A percentile compares a stretch with the other conserved stretches of the same genome.
phyloP scores from a whole-genome alignment of 164 flowering plant species.

The Nymphaea colorata region DNA sequence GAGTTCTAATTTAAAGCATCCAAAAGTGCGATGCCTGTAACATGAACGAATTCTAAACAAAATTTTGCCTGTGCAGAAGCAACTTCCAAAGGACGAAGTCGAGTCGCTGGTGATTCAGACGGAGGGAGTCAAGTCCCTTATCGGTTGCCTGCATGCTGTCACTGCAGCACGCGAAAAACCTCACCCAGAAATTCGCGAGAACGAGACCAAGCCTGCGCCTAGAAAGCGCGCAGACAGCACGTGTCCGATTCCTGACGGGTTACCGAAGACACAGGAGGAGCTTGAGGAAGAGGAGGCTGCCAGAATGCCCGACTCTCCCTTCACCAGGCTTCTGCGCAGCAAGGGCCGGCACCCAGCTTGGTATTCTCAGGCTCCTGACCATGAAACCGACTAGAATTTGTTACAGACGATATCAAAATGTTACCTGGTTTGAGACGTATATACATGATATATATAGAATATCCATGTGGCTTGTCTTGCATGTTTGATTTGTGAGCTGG shows the following conservation, averaged over 20 bases:
- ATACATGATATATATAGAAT: no score
- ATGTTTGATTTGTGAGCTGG: not conserved
- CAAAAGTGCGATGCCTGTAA: no score
- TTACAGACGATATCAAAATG: not conserved
- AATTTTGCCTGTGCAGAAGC: constrained; percentile 23
- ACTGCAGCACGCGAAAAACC: constrained; percentile 23
- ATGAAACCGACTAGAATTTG: constrained; percentile 50
- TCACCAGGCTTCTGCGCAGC: constrained; percentile 60
- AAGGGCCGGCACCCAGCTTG: constrained; percentile 63
- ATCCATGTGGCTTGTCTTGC: not conserved
- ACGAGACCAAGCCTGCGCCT: constrained; percentile 6
- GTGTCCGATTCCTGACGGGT: constrained; percentile 61
- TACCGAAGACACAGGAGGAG: constrained; percentile 61
- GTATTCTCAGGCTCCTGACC: constrained; percentile 69
- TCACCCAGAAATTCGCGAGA: constrained; percentile 11
- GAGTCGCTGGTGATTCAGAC: constrained; percentile 50
- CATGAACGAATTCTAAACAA: not conserved
- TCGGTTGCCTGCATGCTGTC: constrained; percentile 50
- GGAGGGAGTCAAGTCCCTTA: constrained; percentile 52
- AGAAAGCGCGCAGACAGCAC: constrained; percentile 9
- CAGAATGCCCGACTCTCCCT: constrained; percentile 75
- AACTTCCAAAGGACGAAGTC: constrained; percentile 44
- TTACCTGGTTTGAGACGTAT: not conserved
- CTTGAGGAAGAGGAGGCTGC: constrained; percentile 71
- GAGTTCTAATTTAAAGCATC: no score